Evolutionary conservation across 1,284 basidiomycete genomes (phyloP), one percentile per base, ranked within the genome.

Genomic region (Rhodotorula sp.): DNA sequence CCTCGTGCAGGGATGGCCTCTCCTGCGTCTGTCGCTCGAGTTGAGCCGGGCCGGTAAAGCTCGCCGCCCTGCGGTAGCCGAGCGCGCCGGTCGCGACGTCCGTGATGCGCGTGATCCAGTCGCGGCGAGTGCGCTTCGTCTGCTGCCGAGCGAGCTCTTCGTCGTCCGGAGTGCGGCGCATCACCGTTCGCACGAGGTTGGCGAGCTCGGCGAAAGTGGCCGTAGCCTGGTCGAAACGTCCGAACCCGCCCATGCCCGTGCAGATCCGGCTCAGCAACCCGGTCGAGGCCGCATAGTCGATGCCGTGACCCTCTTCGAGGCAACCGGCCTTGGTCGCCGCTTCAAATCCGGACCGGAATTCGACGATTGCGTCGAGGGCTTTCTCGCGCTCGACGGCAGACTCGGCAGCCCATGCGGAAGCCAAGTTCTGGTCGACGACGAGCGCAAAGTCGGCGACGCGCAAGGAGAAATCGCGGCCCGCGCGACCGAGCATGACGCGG

Each of bases 391-490:
- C 50, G 14, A 54, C 69, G 8, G 38, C 21, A 18, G 61, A 31
- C 7, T 31, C 1, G 1, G 28, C 14, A 23, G 49, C 16, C 67
- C 63, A 67, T 6, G 56, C 38, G 18, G 31, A 45, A 14, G 68
- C 71, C 60, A 75, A 66, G 58, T 69, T 67, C 55, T 45, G 34
- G 50, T 76, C 75, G 57, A 69, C 38, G 19, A 72, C 66, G 62
- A 60, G 31, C 60, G 69, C 61, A 45, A 76, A 69, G 26, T 74
- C 70, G 31, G 64, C 60, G 54, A 76, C 49, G 56, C 18, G 6
- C 38, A 71, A 34, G 15, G 18, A 15, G 55, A 64, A 45, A 21
- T 59, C 45, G 31, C 45, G 5, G 16, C 45, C 43, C 23, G 65
- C 62, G 21, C 50, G 57, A 8, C 47, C 56, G 60, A 75, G 68